A percentile compares a stretch with the other conserved stretches of the same genome.
Conservation (phyloP, 2,329 filamentous ascomycete species). For the Ophiostoma ulmi region DNA sequence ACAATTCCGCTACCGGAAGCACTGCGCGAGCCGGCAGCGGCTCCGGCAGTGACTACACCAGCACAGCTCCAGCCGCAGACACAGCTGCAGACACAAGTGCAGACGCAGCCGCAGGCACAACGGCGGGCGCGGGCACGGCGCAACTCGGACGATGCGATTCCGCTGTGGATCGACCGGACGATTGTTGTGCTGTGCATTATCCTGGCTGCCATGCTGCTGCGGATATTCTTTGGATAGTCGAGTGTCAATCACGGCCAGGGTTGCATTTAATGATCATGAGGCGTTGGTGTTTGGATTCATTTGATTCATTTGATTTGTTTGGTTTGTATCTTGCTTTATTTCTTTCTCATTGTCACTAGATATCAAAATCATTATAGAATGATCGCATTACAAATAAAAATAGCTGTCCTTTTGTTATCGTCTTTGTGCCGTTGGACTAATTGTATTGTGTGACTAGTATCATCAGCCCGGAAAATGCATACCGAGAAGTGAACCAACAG, state of each 20-base stretch:
- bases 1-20: conserved; percentile 8
- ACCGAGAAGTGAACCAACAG: conserved; percentile 4
- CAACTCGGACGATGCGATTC: conserved; percentile 46
- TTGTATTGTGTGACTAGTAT: background rate
- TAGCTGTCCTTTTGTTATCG: background rate
- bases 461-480: background rate
- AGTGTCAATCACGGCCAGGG: background rate
- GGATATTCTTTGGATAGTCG: conserved; percentile 30
- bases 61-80: conserved; percentile 23
- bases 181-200: conserved; percentile 69
- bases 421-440: background rate
- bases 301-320: background rate
- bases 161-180: conserved; percentile 73
- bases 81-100: conserved; percentile 30
- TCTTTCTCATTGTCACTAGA: background rate
- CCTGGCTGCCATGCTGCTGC: conserved; percentile 65
- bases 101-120: conserved; percentile 31
- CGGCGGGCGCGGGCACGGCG: conserved; percentile 19
- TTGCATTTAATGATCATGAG: background rate
- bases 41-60: conserved; percentile 8
- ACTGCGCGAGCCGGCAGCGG: background rate
- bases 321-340: background rate
- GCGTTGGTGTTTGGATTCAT: background rate
- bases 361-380: background rate
- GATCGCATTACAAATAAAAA: background rate